phyloP scores from a whole-genome alignment of 805 yeast genomes.

The Wickerhamiella parazyma region DNA sequence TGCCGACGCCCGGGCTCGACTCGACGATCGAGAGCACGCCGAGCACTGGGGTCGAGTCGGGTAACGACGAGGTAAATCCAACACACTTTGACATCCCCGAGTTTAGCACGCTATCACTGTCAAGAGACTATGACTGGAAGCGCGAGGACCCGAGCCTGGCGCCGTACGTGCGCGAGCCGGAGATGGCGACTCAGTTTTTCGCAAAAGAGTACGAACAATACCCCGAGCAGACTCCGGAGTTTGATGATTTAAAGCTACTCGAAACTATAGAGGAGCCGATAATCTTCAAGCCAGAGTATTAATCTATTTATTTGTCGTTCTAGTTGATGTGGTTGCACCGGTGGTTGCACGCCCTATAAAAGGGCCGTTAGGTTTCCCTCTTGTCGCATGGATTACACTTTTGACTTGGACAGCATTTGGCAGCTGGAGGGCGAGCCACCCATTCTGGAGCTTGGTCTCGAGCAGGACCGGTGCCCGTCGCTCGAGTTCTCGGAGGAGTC shows the following conservation, averaged over 20 bases:
- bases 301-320: conserved; percentile 1
- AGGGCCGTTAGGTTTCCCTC: neutral
- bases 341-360: conserved; percentile 2
- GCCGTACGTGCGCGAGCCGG: conserved; percentile 1
- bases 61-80: neutral
- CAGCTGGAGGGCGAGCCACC: neutral
- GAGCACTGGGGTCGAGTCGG: neutral
- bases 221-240: conserved; percentile 6
- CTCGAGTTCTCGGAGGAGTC: neutral
- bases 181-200: conserved; percentile 4
- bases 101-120: neutral
- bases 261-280: conserved; percentile 8
- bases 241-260: conserved; percentile 3
- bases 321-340: conserved; percentile 6
- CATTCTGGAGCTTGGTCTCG: neutral
- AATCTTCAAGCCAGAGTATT: conserved; percentile 1
- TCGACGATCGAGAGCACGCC: conserved; percentile 6
- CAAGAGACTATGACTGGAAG: conserved; percentile 4
- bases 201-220: conserved; percentile 2
- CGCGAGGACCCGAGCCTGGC: conserved; percentile 7
- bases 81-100: conserved; percentile 5
- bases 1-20: conserved; percentile 1
- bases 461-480: neutral
- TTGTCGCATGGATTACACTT: neutral
- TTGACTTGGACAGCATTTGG: conserved; percentile 1